Percentiles rank a stretch among this genome's conserved stretches.
These are phyloP conservation scores for Coffea humblotiana DNA, from an alignment of 305 asterid species.

Conservation along the genomic window DNA sequence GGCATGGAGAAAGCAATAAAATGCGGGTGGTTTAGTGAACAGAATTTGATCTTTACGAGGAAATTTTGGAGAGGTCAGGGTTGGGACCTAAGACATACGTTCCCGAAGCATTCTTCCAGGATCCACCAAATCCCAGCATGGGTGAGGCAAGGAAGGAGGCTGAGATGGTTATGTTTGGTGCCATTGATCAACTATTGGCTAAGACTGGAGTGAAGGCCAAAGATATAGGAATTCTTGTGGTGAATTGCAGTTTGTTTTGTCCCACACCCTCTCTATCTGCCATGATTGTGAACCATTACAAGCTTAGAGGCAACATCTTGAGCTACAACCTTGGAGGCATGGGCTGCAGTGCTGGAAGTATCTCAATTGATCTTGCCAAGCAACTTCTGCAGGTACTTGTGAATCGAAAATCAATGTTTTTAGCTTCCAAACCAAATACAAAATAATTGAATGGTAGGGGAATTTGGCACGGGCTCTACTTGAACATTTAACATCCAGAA, in stretches of 20 bases:
- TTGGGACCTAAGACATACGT: conserved; percentile 41
- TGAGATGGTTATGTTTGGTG: too few species aligned
- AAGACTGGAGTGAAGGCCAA: conserved; percentile 43
- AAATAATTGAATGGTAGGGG: too few species aligned
- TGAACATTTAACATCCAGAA: too few species aligned
- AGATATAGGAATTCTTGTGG: conserved; percentile 57
- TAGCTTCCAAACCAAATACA: too few species aligned
- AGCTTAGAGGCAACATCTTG: conserved; percentile 49
- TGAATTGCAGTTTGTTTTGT: conserved; percentile 48
- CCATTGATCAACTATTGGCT: conserved; percentile 39
- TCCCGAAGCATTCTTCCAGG: conserved; percentile 24
- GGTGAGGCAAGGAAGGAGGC: conserved; percentile 49
- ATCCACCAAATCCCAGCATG: conserved; percentile 33
- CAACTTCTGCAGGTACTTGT: conserved; percentile 40
- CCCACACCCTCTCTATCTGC: conserved; percentile 59
- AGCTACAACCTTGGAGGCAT: conserved; percentile 58
- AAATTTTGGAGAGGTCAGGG: conserved; percentile 48
- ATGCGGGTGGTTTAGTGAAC: conserved; percentile 30
- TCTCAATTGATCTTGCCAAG: conserved; percentile 54
- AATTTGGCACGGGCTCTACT: too few species aligned
- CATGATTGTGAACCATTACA: conserved; percentile 51
- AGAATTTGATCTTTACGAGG: conserved; percentile 39
- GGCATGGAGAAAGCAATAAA: conserved; percentile 26
- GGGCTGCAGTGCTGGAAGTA: conserved; percentile 61
- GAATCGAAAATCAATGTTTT: background rate